Conservation (phyloP, 257 asterid genomes). For the Solanum raphanifolium region DNA sequence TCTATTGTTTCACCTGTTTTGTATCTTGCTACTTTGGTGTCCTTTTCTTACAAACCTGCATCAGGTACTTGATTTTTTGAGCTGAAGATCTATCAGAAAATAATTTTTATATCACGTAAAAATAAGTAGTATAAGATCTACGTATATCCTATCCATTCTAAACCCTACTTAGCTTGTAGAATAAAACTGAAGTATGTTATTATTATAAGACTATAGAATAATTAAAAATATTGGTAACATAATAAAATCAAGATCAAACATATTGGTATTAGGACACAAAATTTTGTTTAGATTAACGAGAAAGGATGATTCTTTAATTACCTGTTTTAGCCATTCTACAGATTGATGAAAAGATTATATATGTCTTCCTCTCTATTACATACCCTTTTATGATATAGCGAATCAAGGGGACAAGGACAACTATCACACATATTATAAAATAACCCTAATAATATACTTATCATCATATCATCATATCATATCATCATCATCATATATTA, state of each 20-base stretch:
- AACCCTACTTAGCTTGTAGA: no score
- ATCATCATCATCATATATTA: no score
- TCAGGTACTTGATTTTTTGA: neutral
- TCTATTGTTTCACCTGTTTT: no score
- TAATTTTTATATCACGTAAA: neutral
- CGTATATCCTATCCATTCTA: no score
- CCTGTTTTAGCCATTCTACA: neutral
- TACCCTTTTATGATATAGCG: neutral
- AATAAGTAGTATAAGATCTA: no score
- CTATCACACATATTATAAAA: neutral
- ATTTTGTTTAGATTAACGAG: neutral
- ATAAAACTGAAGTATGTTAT: no score
- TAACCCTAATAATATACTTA: neutral
- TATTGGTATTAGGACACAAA: neutral
- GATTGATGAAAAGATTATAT: neutral
- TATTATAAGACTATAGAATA: no score
- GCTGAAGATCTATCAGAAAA: neutral
- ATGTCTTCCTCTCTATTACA: neutral
- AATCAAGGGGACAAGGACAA: neutral
- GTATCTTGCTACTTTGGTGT: neutral
- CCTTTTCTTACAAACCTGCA: neutral
- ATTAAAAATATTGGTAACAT: neutral
- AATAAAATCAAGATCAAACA: neutral
- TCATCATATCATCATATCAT: no score
- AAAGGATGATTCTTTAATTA: neutral